Percentiles rank a stretch among this genome's conserved stretches.
Evolutionary conservation across 345 rosid species (phyloP).

Genomic region (Litchi chinensis): DNA sequence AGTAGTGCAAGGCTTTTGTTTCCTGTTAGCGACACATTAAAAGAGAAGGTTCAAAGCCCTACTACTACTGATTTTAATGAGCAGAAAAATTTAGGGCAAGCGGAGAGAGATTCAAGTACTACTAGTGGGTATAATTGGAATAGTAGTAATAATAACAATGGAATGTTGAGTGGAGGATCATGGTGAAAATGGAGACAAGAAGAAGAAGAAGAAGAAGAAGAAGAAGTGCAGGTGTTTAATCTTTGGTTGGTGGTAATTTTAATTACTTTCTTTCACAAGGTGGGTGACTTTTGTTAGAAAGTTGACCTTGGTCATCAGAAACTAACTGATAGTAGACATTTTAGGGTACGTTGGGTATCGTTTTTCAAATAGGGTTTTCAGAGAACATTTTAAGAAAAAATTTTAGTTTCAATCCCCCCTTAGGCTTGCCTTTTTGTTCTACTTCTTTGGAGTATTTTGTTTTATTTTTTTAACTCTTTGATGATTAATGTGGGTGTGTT

Average conservation of each 20-base stretch:
- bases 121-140: constrained; percentile 41
- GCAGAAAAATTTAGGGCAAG: constrained; percentile 37
- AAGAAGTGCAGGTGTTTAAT: not conserved
- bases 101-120: constrained; percentile 11
- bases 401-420: not conserved
- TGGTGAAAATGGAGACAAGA: constrained; percentile 18
- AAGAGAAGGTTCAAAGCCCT: constrained; percentile 28
- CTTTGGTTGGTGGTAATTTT: constrained; percentile 4
- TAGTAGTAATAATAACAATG: constrained; percentile 13
- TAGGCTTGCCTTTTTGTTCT: not conserved
- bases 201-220: not conserved
- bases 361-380: not conserved
- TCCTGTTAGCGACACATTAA: constrained; percentile 38
- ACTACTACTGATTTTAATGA: constrained; percentile 23
- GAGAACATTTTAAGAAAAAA: not conserved
- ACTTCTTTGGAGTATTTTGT: not conserved
- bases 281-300: not conserved
- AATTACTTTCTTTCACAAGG: not conserved
- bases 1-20: constrained; percentile 44
- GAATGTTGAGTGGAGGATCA: constrained; percentile 40
- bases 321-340: not conserved
- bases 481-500: constrained; percentile 3
- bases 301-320: not conserved
- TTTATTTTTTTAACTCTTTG: not conserved
- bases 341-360: not conserved